A percentile compares a stretch with the other conserved stretches of the same genome.
Conservation (phyloP, 768 basidiomycete genomes). For the Boletellus sp. region DNA sequence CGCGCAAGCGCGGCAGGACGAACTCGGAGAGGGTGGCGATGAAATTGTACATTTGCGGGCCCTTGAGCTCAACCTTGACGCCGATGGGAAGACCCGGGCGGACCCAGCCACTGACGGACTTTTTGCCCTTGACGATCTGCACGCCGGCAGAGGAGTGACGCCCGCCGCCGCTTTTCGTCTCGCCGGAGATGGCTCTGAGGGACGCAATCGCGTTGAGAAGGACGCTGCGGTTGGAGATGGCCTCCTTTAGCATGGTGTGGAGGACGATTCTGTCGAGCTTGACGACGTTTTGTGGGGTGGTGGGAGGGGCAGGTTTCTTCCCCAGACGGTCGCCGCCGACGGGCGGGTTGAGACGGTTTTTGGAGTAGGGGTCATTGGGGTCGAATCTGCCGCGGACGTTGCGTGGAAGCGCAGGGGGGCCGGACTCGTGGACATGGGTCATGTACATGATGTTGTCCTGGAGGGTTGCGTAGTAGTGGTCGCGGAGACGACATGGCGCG, state of each 20-base stretch:
- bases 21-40: constrained; percentile 85
- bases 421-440: constrained; percentile 76
- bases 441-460: constrained; percentile 92
- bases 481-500: constrained; percentile 65
- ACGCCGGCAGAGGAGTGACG: constrained; percentile 69
- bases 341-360: constrained; percentile 70
- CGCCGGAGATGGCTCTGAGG: constrained; percentile 81
- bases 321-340: constrained; percentile 69
- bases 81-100: constrained; percentile 79
- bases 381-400: constrained; percentile 67
- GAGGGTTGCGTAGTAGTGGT: constrained; percentile 83
- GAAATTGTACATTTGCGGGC: constrained; percentile 94
- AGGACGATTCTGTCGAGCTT: constrained; percentile 80
- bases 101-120: constrained; percentile 79
- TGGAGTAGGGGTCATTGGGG: constrained; percentile 77
- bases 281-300: constrained; percentile 66
- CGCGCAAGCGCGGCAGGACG: constrained; percentile 89
- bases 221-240: constrained; percentile 62
- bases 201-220: constrained; percentile 87
- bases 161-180: constrained; percentile 71
- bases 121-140: constrained; percentile 65
- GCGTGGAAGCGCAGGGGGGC: constrained; percentile 49
- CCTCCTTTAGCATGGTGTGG: constrained; percentile 83
- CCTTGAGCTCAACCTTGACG: constrained; percentile 86
- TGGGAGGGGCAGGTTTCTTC: constrained; percentile 62